A percentile compares a stretch with the other conserved stretches of the same genome.
Evolutionary conservation across 768 basidiomycete genomes (phyloP).

Genomic region (Lactarius trivialis): DNA sequence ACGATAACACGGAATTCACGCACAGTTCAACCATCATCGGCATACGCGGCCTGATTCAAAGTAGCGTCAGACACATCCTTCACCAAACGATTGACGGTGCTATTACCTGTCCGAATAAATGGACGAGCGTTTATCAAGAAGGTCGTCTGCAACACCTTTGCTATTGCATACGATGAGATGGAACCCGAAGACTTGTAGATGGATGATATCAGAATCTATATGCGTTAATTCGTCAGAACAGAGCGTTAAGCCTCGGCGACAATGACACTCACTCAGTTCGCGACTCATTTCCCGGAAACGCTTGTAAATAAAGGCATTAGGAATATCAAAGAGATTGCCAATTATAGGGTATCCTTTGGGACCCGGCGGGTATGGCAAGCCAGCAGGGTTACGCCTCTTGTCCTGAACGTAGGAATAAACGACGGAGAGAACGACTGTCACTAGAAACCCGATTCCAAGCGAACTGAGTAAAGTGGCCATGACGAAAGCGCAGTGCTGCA

Average conservation of each 20-base stretch:
- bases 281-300: slow-evolving; percentile 20
- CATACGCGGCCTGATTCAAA: slow-evolving; percentile 15
- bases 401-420: slow-evolving; percentile 15
- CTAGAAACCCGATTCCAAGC: background rate
- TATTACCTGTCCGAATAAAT: slow-evolving; percentile 33
- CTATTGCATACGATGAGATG: slow-evolving; percentile 33
- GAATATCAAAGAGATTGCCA: slow-evolving; percentile 25
- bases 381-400: slow-evolving; percentile 18
- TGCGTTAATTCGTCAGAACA: background rate
- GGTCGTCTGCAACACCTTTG: slow-evolving; percentile 30
- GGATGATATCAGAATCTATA: slow-evolving; percentile 29
- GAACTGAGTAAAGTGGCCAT: slow-evolving; percentile 12
- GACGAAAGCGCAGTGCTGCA: background rate
- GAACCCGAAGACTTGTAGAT: slow-evolving; percentile 27
- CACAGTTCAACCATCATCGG: slow-evolving; percentile 23
- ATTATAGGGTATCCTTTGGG: slow-evolving; percentile 25
- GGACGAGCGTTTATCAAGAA: slow-evolving; percentile 35
- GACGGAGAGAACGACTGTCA: slow-evolving; percentile 2
- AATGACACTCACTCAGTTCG: slow-evolving; percentile 7
- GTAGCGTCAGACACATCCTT: too few species aligned
- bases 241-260: background rate
- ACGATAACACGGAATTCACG: background rate
- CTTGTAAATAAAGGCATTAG: slow-evolving; percentile 23
- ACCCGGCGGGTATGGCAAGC: slow-evolving; percentile 25
- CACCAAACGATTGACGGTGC: background rate